Evolutionary conservation across 345 rosid species (phyloP).

Genomic region (Populus deltoides): DNA sequence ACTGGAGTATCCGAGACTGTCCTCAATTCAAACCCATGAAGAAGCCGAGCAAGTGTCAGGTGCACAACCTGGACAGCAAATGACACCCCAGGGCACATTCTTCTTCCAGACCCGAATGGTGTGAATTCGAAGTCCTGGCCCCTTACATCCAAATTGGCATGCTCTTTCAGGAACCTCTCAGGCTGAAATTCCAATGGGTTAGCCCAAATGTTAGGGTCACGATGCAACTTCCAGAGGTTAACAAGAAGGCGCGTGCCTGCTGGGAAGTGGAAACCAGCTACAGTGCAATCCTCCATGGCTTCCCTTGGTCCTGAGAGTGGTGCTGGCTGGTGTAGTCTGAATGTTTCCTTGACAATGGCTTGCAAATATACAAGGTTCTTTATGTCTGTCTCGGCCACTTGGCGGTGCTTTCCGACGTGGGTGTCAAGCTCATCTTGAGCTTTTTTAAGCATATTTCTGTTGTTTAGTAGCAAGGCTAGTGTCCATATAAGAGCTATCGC

Average conservation of each 20-base stretch:
- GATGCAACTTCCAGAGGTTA: slow-evolving; percentile 15
- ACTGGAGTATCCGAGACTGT: background rate
- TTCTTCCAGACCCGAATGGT: slow-evolving; percentile 11
- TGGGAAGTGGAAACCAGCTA: slow-evolving; percentile 12
- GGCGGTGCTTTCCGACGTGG: slow-evolving; percentile 6
- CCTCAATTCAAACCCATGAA: background rate
- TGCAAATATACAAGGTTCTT: slow-evolving; percentile 17
- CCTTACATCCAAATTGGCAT: background rate
- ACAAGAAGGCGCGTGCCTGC: slow-evolving; percentile 13
- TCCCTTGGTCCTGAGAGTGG: slow-evolving; percentile 13
- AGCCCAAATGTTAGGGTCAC: background rate
- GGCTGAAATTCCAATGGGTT: background rate
- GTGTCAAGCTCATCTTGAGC: slow-evolving; percentile 14
- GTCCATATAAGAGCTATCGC: slow-evolving; percentile 6
- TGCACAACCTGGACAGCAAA: slow-evolving; percentile 9
- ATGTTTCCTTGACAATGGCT: slow-evolving; percentile 23
- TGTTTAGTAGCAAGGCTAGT: slow-evolving; percentile 6
- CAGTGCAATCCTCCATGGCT: slow-evolving; percentile 15
- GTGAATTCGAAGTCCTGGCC: background rate
- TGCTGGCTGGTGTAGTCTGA: slow-evolving; percentile 5
- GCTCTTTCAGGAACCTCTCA: background rate
- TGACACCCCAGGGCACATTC: slow-evolving; percentile 10
- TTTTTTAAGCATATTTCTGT: background rate
- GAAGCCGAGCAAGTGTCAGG: background rate
- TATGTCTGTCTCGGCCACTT: slow-evolving; percentile 7